phyloP scores from a whole-genome alignment of 352 stramenopile genomes.

The Discostella stelligera region DNA sequence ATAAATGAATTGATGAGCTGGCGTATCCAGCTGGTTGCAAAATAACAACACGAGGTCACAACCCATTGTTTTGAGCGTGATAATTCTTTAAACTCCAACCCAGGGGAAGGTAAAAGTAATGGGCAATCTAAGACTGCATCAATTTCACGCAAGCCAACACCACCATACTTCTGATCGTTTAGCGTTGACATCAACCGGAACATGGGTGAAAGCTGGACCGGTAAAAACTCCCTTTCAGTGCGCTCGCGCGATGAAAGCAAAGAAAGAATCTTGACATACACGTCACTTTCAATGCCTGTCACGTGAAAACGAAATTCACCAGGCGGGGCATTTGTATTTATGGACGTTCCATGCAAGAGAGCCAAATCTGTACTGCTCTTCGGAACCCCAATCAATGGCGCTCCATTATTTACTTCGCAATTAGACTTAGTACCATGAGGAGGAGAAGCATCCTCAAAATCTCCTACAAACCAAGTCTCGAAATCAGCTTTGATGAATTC shows the following conservation, averaged over 20 bases:
- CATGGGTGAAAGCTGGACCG: conserved; percentile 45
- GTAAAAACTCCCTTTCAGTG: conserved; percentile 32
- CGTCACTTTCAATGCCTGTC: conserved; percentile 17
- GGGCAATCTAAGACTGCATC: conserved; percentile 58
- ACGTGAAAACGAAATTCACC: conserved; percentile 51
- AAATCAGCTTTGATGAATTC: conserved; percentile 46
- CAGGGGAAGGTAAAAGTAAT: conserved; percentile 38
- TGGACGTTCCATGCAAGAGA: conserved; percentile 32
- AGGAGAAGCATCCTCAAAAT: conserved; percentile 30
- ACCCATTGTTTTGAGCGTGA: conserved; percentile 34
- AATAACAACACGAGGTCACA: conserved; percentile 45
- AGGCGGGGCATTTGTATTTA: conserved; percentile 19
- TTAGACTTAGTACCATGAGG: neutral
- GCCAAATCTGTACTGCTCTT: conserved; percentile 32
- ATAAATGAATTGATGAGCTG: conserved; percentile 68
- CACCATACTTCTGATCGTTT: conserved; percentile 44
- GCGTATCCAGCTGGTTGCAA: conserved; percentile 55
- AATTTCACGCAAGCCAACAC: conserved; percentile 44
- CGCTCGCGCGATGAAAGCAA: conserved; percentile 29
- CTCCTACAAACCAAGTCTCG: conserved; percentile 50
- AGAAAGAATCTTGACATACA: conserved; percentile 58
- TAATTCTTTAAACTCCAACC: conserved; percentile 50
- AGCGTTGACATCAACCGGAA: conserved; percentile 48
- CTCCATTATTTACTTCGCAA: neutral
- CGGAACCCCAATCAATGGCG: conserved; percentile 17